phyloP scores from a whole-genome alignment of 768 basidiomycete genomes.

The Melanogaster broomeanus region DNA sequence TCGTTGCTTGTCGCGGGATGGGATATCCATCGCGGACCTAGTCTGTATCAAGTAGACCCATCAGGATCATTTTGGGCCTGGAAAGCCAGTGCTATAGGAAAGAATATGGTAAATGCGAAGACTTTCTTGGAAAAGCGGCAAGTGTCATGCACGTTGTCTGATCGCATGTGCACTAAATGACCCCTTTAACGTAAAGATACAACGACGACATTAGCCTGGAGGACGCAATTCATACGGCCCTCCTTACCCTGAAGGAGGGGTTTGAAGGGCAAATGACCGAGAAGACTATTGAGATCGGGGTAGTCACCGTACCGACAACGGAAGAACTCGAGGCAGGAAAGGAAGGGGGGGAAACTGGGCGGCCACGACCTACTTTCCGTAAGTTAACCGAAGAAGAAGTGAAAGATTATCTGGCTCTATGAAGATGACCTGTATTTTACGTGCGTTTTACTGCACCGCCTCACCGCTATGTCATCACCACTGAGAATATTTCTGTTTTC shows the following conservation, averaged over 20 bases:
- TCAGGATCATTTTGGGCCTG: slow-evolving; percentile 99
- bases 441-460: slow-evolving; percentile 28
- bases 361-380: slow-evolving; percentile 87
- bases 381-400: slow-evolving; percentile 97
- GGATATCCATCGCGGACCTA: slow-evolving; percentile 92
- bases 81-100: slow-evolving; percentile 99
- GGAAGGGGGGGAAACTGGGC: slow-evolving; percentile 64
- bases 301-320: slow-evolving; percentile 84
- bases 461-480: slow-evolving; percentile 7
- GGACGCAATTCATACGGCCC: slow-evolving; percentile 98
- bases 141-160: slow-evolving; percentile 34
- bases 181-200: slow-evolving; percentile 61
- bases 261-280: slow-evolving; percentile 99
- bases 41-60: slow-evolving; percentile 98
- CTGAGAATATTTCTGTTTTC: slow-evolving; percentile 18
- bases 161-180: slow-evolving; percentile 17
- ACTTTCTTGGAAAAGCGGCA: slow-evolving; percentile 99
- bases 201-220: slow-evolving; percentile 99
- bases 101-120: slow-evolving; percentile 99
- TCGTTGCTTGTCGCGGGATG: slow-evolving; percentile 96
- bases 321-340: slow-evolving; percentile 61
- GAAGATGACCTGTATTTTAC: slow-evolving; percentile 37
- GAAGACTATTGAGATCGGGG: slow-evolving; percentile 98
- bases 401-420: slow-evolving; percentile 90
- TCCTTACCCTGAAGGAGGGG: slow-evolving; percentile 96